Conservation (phyloP, 257 asterid species). For the Ballota nigra region DNA sequence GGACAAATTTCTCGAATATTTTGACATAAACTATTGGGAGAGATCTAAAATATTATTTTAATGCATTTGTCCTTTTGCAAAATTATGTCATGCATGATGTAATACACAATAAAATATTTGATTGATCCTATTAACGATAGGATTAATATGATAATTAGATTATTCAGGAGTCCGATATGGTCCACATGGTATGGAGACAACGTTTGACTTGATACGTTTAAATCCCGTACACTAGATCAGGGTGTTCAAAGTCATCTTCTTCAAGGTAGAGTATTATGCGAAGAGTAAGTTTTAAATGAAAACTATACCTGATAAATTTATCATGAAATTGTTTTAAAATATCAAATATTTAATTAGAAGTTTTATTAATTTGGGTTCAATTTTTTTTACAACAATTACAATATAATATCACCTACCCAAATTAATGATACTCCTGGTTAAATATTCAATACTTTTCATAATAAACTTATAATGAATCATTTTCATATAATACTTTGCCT, state of each 20-base stretch:
- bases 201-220: slow-evolving; percentile 22
- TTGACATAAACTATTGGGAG: background rate
- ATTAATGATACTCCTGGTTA: too few relatives aligned
- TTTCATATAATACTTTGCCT: too few relatives aligned
- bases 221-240: background rate
- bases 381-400: too few relatives aligned
- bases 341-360: too few relatives aligned
- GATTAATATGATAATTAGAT: background rate
- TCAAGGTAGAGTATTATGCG: too few relatives aligned
- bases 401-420: too few relatives aligned
- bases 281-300: too few relatives aligned
- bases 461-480: too few relatives aligned
- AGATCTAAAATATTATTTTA: slow-evolving; percentile 11
- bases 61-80: slow-evolving; percentile 20
- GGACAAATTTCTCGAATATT: slow-evolving; percentile 3
- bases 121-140: background rate
- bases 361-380: too few relatives aligned
- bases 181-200: slow-evolving; percentile 20
- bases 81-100: slow-evolving; percentile 51
- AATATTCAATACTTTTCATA: too few relatives aligned
- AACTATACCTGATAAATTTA: too few relatives aligned
- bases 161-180: slow-evolving; percentile 8
- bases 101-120: background rate
- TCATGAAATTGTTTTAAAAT: too few relatives aligned
- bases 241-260: background rate